Conservation (phyloP, 257 asterid species). For the Datura wrightii region DNA sequence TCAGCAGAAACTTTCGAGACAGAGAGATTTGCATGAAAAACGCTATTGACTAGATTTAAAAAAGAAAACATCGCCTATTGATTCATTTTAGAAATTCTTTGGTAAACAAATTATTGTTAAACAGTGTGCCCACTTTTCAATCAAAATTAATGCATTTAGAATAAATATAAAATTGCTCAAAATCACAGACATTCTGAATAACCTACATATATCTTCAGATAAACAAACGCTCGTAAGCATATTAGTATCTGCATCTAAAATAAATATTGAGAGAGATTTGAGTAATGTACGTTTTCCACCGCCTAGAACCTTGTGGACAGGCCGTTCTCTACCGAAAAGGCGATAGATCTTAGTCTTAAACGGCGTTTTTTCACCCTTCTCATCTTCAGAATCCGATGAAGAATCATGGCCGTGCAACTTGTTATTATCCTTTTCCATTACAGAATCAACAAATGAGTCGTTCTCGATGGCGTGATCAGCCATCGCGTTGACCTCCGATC, state of each 20-base stretch:
- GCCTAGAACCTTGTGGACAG: slow-evolving; percentile 37
- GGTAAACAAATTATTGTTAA: too few relatives aligned
- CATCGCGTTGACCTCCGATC: slow-evolving; percentile 55
- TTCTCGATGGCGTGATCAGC: slow-evolving; percentile 64
- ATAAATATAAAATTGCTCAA: not conserved
- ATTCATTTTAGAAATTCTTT: not conserved
- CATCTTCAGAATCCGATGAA: slow-evolving; percentile 75
- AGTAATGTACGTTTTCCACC: slow-evolving; percentile 32
- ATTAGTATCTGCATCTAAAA: not conserved
- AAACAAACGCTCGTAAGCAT: not conserved
- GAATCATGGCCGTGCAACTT: slow-evolving; percentile 66
- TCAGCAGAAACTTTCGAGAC: not conserved
- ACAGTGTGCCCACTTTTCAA: too few relatives aligned
- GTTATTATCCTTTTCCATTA: slow-evolving; percentile 67
- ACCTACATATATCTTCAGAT: not conserved
- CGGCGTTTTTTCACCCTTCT: slow-evolving; percentile 45
- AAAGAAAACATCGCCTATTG: not conserved
- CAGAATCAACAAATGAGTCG: slow-evolving; percentile 60
- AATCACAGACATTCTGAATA: not conserved
- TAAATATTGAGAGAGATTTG: slow-evolving; percentile 9
- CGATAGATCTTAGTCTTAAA: slow-evolving; percentile 32
- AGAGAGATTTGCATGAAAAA: not conserved
- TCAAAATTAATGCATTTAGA: too few relatives aligned
- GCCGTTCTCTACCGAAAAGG: slow-evolving; percentile 36
- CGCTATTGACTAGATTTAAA: not conserved